A percentile compares a stretch with the other conserved stretches of the same genome.
Conservation (phyloP, 345 rosid species). For the Eucalyptus cloeziana region DNA sequence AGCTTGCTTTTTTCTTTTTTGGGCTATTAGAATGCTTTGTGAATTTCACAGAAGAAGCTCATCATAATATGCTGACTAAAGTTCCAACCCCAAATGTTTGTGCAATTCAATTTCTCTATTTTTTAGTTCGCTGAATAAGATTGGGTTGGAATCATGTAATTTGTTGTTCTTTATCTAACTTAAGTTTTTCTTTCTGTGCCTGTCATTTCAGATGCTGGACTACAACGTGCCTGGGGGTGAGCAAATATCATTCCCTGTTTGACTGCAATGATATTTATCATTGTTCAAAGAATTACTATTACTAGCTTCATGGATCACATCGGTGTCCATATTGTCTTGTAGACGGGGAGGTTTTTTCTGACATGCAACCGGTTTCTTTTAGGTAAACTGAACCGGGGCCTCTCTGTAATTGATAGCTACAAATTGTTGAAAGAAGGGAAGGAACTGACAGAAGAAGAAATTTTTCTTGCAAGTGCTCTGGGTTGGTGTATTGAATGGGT, state of each 20-base stretch:
- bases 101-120: not conserved
- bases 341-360: not conserved
- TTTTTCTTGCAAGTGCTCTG: conserved; percentile 58
- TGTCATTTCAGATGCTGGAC: conserved; percentile 58
- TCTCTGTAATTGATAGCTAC: conserved; percentile 81
- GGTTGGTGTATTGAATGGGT: conserved; percentile 98
- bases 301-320: not conserved
- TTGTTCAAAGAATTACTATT: not conserved
- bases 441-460: conserved; percentile 51
- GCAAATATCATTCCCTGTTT: not conserved
- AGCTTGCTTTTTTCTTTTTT: not conserved
- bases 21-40: not conserved
- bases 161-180: not conserved
- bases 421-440: conserved; percentile 50
- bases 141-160: not conserved
- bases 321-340: not conserved
- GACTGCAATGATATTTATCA: not conserved
- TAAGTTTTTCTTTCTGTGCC: not conserved
- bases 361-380: not conserved
- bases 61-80: not conserved
- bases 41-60: not conserved
- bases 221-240: conserved; percentile 93
- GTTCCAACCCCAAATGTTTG: not conserved
- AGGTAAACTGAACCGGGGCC: conserved; percentile 93
- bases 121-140: not conserved